Conservation (phyloP, 306 rosid genomes). For the Senna tora region DNA sequence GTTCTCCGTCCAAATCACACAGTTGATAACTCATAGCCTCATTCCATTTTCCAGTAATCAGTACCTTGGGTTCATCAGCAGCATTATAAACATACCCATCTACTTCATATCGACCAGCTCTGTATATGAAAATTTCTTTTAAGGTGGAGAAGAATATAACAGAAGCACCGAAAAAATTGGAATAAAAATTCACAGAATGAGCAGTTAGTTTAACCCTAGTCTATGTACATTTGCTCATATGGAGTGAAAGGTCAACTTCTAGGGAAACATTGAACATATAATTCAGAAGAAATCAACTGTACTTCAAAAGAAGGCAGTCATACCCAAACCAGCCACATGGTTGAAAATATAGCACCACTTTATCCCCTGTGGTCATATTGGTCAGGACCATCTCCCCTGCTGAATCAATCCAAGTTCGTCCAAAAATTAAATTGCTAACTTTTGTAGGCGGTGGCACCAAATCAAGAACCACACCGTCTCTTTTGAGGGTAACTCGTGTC, state of each 20-base stretch:
- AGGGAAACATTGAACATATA: background rate
- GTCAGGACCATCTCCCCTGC: conserved; percentile 74
- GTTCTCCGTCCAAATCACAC: conserved; percentile 93
- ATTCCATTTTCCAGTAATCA: conserved; percentile 94
- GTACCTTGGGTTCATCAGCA: conserved; percentile 36
- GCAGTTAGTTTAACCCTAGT: background rate
- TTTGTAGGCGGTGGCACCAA: conserved; percentile 79
- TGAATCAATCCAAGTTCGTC: conserved; percentile 78
- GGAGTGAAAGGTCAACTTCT: background rate
- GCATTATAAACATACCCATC: conserved; percentile 64
- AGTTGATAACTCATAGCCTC: conserved; percentile 80
- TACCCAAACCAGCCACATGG: conserved; percentile 89
- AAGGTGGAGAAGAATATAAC: conserved; percentile 9
- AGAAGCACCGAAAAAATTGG: conserved; percentile 3
- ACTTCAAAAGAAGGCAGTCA: conserved; percentile 5
- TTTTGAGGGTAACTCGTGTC: conserved; percentile 84
- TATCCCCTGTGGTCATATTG: conserved; percentile 70
- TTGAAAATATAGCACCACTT: conserved; percentile 75
- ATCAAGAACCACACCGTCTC: conserved; percentile 65
- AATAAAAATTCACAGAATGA: background rate
- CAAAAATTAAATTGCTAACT: conserved; percentile 70
- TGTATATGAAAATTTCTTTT: conserved; percentile 23
- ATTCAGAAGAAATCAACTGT: background rate
- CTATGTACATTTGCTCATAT: background rate
- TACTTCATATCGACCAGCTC: conserved; percentile 77